A percentile compares a stretch with the other conserved stretches of the same genome.
These are phyloP conservation scores for Gnetum montanum DNA, from an alignment of 75 land plant genomes.

Conservation along the genomic window DNA sequence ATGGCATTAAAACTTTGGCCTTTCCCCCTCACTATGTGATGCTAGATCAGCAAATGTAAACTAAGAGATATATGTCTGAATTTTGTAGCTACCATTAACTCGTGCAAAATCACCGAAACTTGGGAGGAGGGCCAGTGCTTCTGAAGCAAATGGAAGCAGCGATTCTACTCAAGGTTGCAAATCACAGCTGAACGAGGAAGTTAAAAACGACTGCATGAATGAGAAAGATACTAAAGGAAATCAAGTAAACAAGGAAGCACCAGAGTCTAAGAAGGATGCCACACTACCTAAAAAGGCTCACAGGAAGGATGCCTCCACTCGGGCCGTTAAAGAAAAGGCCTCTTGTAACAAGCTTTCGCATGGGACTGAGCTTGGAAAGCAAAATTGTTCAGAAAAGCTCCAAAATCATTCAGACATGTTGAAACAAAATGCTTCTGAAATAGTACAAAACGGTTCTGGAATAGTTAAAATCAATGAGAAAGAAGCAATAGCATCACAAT, in stretches of 20 bases:
- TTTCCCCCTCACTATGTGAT: too few relatives aligned
- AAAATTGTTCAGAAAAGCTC: background rate
- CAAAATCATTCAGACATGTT: background rate
- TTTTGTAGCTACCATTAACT: conserved; percentile 18
- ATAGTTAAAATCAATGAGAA: background rate
- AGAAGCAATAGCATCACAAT: background rate
- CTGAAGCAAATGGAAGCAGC: background rate
- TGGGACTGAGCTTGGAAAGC: background rate
- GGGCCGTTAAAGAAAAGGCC: background rate
- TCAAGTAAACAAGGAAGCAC: background rate
- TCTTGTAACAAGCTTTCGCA: background rate
- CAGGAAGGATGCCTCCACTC: background rate
- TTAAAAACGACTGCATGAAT: background rate
- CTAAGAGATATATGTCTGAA: conserved; percentile 1
- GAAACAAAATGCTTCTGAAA: background rate
- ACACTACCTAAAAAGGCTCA: background rate
- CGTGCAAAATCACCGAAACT: conserved; percentile 36
- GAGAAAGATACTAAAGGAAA: conserved; percentile 1
- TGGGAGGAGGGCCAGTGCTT: conserved; percentile 6
- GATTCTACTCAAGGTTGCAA: background rate
- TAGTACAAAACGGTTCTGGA: background rate
- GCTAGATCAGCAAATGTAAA: too few relatives aligned
- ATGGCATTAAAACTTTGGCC: too few relatives aligned
- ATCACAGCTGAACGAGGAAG: background rate
- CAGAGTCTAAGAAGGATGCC: background rate